phyloP scores from a whole-genome alignment of 805 yeast genomes.

The Zygotorulaspora chibaensis region DNA sequence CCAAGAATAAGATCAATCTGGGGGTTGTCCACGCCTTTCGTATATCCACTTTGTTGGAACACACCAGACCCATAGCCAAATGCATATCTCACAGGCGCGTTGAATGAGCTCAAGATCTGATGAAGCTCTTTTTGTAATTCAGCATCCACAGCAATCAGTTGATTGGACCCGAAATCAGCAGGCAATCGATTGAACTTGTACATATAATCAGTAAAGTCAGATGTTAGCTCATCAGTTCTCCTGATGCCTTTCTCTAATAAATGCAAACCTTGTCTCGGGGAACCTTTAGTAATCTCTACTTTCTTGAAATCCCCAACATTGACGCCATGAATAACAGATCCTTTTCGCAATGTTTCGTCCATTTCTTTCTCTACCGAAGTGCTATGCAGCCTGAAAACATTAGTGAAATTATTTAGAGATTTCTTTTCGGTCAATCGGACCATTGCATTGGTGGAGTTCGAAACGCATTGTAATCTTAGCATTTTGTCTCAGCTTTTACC shows the following conservation, averaged over 20 bases:
- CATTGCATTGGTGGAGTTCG: background rate
- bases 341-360: constrained; percentile 2
- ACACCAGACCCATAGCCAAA: constrained; percentile 97
- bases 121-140: constrained; percentile 44
- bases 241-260: constrained; percentile 28
- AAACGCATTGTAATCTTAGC: background rate
- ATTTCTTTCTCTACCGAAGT: constrained; percentile 3
- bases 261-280: constrained; percentile 13
- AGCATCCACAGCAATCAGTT: constrained; percentile 45
- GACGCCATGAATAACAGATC: constrained; percentile 5
- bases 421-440: background rate
- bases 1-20: constrained; percentile 86
- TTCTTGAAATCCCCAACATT: background rate
- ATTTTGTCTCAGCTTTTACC: background rate
- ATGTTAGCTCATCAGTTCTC: constrained; percentile 23
- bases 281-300: background rate
- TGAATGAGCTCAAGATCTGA: constrained; percentile 51
- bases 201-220: constrained; percentile 26
- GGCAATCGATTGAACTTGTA: constrained; percentile 45
- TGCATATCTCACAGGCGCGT: constrained; percentile 70
- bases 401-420: background rate
- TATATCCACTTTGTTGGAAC: constrained; percentile 64
- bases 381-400: constrained; percentile 2
- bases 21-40: constrained; percentile 40
- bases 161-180: constrained; percentile 55